Evolutionary conservation across 2,329 filamentous ascomycete genomes (phyloP), one percentile per base, ranked within the genome.

Genomic region (Diaporthe destruens): DNA sequence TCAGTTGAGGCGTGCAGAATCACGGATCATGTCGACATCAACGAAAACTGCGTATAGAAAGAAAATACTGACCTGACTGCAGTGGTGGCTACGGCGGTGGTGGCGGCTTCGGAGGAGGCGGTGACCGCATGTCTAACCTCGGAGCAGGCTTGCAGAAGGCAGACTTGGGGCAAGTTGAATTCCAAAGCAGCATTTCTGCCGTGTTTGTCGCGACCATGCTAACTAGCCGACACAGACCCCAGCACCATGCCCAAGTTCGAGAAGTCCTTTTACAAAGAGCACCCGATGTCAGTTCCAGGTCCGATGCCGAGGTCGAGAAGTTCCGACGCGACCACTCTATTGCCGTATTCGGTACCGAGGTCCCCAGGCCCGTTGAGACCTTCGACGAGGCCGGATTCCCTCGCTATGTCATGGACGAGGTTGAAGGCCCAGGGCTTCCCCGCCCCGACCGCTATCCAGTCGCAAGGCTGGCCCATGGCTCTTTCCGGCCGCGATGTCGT

Each of bases 241-340:
- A 87, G 83, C 80, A 83, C 91, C 8, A 81, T 99, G 57, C 96
- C 96, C 78, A 98, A 98, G 85, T 99, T 99, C 85, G 96, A 99
- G 83, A 99, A 99, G 86, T 95, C 94, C 11, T 99, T 99, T 87
- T 99, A 99, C 90, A 98, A 98, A 87, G 96, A 98, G 85, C 92
- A 96, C 81, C 88, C 42, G 90, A 90, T 74, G 96, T 99, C 74
- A 84, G 91, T 75, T 87, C 84, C 79, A 94, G 96, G 80, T 91
- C 94, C 16, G 82, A 89, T 54, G 89, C 90, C 71, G 96, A 98
- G 75, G 93, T 99, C 72, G 93, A 95, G 36, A 93, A 91, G 71
- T 99, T 98, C 88, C 93, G 96, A 81, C 91, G 90, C 80, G 90
- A 94, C 80, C 91, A 96, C 80, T 88, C 94, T 80, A 98, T 99